These are phyloP conservation scores for Hysterium pulicare DNA, from an alignment of 2,329 filamentous ascomycete genomes.

Conservation along the genomic window DNA sequence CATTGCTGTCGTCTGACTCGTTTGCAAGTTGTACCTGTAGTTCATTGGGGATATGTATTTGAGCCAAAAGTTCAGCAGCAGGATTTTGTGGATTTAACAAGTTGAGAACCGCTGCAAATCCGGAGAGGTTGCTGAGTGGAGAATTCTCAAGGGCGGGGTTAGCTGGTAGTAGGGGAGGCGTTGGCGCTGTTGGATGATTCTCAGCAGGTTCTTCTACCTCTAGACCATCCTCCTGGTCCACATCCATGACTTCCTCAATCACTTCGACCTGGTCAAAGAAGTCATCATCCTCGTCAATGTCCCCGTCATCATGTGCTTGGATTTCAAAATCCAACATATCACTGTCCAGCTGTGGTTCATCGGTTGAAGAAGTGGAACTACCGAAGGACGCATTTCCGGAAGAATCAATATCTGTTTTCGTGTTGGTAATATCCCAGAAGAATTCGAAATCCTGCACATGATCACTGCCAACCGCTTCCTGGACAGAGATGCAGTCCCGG, in stretches of 20 bases:
- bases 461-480: neutral
- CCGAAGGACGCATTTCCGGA: neutral
- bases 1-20: neutral
- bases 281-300: neutral
- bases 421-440: slow-evolving; percentile 2
- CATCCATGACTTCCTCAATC: neutral
- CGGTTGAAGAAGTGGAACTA: neutral
- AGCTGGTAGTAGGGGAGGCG: neutral
- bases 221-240: neutral
- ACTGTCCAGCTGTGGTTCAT: neutral
- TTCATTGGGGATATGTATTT: neutral
- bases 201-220: neutral
- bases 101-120: neutral
- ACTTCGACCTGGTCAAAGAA: slow-evolving; percentile 1
- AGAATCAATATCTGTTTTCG: neutral
- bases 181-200: neutral
- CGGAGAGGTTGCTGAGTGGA: neutral
- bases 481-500: neutral
- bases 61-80: neutral
- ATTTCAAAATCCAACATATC: neutral
- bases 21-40: neutral
- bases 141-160: neutral
- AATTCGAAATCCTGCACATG: neutral
- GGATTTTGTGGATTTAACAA: neutral
- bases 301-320: neutral